These are phyloP conservation scores for Pelargonium fulgidum DNA, from an alignment of 441 rosid genomes.

Conservation along the genomic window DNA sequence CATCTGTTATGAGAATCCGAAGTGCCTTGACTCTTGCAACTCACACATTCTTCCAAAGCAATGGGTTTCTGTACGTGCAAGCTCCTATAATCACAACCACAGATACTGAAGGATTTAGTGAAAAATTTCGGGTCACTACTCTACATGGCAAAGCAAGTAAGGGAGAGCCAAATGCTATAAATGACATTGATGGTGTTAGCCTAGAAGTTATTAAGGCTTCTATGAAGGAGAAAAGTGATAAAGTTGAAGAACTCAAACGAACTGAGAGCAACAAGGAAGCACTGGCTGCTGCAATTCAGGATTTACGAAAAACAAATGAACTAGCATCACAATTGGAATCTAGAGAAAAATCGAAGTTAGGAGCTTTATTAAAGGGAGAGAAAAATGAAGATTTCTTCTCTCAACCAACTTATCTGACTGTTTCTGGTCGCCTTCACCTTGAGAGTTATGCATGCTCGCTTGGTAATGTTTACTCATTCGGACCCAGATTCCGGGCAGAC, in stretches of 20 bases:
- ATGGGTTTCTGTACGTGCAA: constrained; percentile 62
- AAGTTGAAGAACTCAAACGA: constrained; percentile 62
- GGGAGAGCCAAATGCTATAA: constrained; percentile 25
- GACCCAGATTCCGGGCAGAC: constrained; percentile 69
- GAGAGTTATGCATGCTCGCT: constrained; percentile 85
- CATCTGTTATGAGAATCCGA: constrained; percentile 62
- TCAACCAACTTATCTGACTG: constrained; percentile 47
- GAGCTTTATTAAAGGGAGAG: constrained; percentile 27
- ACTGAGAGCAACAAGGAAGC: constrained; percentile 78
- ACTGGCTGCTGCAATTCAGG: constrained; percentile 53
- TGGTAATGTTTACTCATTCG: constrained; percentile 81
- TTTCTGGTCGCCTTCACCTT: constrained; percentile 72
- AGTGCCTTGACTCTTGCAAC: constrained; percentile 57
- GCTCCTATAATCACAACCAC: constrained; percentile 70
- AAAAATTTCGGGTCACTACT: constrained; percentile 56
- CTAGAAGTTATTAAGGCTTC: constrained; percentile 56
- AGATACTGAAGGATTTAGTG: constrained; percentile 48
- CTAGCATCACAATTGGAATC: constrained; percentile 59
- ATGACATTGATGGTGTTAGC: constrained; percentile 36
- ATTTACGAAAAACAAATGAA: constrained; percentile 57
- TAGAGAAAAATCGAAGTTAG: constrained; percentile 35
- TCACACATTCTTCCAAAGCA: constrained; percentile 59
- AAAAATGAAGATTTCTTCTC: constrained; percentile 50
- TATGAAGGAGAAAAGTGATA: constrained; percentile 46
- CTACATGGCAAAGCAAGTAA: constrained; percentile 31